phyloP scores from a whole-genome alignment of 306 rosid genomes.

The Abrus pulchellus region DNA sequence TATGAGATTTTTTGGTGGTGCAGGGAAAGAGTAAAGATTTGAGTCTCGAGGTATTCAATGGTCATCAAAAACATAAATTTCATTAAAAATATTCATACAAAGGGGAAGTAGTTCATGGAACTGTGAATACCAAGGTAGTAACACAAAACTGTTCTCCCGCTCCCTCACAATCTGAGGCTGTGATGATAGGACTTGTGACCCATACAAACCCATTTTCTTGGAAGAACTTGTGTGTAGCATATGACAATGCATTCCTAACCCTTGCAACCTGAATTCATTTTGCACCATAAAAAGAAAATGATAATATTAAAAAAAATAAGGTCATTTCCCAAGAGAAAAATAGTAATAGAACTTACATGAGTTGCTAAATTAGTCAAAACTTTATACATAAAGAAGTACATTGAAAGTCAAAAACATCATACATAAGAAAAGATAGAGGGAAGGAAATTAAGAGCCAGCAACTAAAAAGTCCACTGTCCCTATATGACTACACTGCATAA shows the following conservation, averaged over 20 bases:
- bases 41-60: slow-evolving; percentile 25
- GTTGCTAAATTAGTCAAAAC: slow-evolving; percentile 3
- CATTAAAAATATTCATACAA: slow-evolving; percentile 33
- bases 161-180: slow-evolving; percentile 99
- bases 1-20: not conserved
- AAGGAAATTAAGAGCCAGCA: slow-evolving; percentile 27
- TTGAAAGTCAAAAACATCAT: slow-evolving; percentile 1
- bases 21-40: slow-evolving; percentile 7
- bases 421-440: slow-evolving; percentile 17
- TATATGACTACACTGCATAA: slow-evolving; percentile 2
- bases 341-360: slow-evolving; percentile 13
- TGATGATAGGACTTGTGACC: slow-evolving; percentile 93
- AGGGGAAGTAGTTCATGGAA: slow-evolving; percentile 42
- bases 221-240: slow-evolving; percentile 93
- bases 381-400: slow-evolving; percentile 12
- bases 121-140: slow-evolving; percentile 85
- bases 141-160: slow-evolving; percentile 99
- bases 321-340: slow-evolving; percentile 7
- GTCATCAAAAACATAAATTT: slow-evolving; percentile 35
- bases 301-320: not conserved
- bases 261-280: slow-evolving; percentile 80
- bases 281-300: slow-evolving; percentile 34
- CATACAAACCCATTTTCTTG: slow-evolving; percentile 95
- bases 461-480: slow-evolving; percentile 14
- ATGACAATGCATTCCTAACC: slow-evolving; percentile 90